A percentile compares a stretch with the other conserved stretches of the same genome.
These are phyloP conservation scores for Rhodotorula glutinis DNA, from an alignment of 1,284 basidiomycete species.

Conservation along the genomic window DNA sequence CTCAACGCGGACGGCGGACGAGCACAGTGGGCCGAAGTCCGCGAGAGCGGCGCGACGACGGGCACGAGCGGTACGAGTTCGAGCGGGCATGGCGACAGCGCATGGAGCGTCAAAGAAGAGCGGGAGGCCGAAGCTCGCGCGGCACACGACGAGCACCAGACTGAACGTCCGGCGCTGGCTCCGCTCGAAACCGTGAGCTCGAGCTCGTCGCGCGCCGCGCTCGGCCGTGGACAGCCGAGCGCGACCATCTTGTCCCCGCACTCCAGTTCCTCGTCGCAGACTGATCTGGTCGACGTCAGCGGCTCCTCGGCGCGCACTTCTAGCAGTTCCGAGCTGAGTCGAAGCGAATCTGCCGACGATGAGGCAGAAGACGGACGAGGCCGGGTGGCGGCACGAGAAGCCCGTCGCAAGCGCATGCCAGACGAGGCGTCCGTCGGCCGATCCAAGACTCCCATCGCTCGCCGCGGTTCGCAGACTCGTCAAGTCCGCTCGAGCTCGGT, in stretches of 20 bases:
- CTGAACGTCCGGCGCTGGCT: not conserved
- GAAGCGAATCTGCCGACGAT: not conserved
- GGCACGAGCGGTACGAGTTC: conserved; percentile 1
- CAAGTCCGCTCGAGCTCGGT: conserved; percentile 2
- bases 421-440: conserved; percentile 4
- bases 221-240: not conserved
- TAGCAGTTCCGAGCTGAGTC: not conserved
- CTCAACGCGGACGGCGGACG: not conserved
- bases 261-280: not conserved
- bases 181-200: too few relatives aligned
- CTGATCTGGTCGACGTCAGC: not conserved
- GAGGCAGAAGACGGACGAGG: conserved; percentile 11
- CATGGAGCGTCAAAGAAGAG: not conserved
- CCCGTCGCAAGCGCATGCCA: not conserved
- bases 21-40: conserved; percentile 8
- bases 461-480: not conserved
- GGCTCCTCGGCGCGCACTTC: not conserved
- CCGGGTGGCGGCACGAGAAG: not conserved
- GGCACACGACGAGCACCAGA: not conserved
- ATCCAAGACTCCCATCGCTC: conserved; percentile 23
- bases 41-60: conserved; percentile 13
- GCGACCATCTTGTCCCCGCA: not conserved
- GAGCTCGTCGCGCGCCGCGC: not conserved
- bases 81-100: conserved; percentile 3
- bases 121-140: not conserved